Percentiles rank a stretch among this genome's conserved stretches.
These are phyloP conservation scores for Coffea eugenioides DNA, from an alignment of 257 asterid species.

Conservation along the genomic window DNA sequence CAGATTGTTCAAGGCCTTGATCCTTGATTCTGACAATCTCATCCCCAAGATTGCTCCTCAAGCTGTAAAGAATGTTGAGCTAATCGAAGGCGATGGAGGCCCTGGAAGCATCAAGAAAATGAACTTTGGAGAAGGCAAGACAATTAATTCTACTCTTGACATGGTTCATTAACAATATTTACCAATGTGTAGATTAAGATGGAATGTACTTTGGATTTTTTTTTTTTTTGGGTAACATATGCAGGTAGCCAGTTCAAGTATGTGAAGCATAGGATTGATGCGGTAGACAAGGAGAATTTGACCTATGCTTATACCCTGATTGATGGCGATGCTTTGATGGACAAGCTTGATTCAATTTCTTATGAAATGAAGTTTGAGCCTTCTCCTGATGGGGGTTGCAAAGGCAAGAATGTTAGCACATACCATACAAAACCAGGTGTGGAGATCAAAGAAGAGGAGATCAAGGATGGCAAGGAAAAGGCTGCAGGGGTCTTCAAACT, in stretches of 20 bases:
- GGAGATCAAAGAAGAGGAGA: constrained; percentile 41
- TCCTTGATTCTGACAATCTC: constrained; percentile 52
- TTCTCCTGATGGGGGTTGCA: constrained; percentile 48
- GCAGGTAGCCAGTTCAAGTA: constrained; percentile 48
- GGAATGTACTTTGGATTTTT: not conserved
- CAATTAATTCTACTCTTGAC: not conserved
- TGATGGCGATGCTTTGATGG: constrained; percentile 50
- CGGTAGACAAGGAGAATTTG: constrained; percentile 40
- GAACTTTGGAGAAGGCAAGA: constrained; percentile 46
- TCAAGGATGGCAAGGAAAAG: constrained; percentile 32
- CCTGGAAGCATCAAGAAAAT: constrained; percentile 51
- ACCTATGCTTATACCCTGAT: constrained; percentile 38
- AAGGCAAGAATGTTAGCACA: constrained; percentile 39
- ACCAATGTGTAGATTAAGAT: not conserved
- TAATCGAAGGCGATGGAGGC: constrained; percentile 51
- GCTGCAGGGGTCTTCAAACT: constrained; percentile 29
- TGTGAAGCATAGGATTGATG: constrained; percentile 47
- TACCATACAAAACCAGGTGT: constrained; percentile 42
- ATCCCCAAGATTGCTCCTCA: constrained; percentile 48
- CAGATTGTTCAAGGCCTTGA: constrained; percentile 43
- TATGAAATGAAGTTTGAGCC: constrained; percentile 49
- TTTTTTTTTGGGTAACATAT: not conserved
- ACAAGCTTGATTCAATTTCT: constrained; percentile 41
- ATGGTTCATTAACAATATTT: not conserved
- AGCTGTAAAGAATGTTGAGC: constrained; percentile 42